Evolutionary conservation across 2,329 filamentous ascomycete species (phyloP), one percentile per base, ranked within the genome.

Genomic region (Bipolaris gigantea): DNA sequence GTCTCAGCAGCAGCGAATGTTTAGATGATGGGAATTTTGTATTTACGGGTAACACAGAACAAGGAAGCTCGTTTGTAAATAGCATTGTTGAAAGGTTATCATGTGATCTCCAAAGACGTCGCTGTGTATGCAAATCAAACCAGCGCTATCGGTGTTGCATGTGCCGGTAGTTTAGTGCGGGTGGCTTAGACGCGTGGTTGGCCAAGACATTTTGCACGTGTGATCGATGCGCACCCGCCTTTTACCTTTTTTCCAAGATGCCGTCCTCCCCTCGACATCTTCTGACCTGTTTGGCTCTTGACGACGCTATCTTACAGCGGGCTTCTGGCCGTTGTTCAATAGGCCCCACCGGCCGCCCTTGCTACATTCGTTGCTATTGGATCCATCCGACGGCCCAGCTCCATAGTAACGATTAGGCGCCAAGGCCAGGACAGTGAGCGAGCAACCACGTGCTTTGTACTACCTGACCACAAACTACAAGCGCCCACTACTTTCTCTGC

Each of bases 61-160:
- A 53, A 55, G 53, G 46, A 46, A 55, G 48, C 56, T 55, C 33
- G 50, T 51, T 63, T 71, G 67, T 71, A 70, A 55, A 71, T 71
- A 71, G 61, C 59, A 63, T 64, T 62, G 27, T 52, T 53, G 55
- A 48, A 43, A 57, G 54, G 27, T 30, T 48, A 50, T 48, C 53
- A 63, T 63, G 58, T 58, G 48, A 56, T 35, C 50, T 53, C 40
- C 45, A 55, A 59, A 59, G 48, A 55, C 43, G 62, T 42, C 57
- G 58, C 53, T 61, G 65, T 66, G 58, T 59, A 63, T 60, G 58
- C 59, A 50, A 65, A 55, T 60, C 61, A 30, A 30, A 61, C 55
- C 57, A 66, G 58, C 55, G 53, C 49, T 43, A 51, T n/a, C 4
- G 25, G 48, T 48, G 48, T 47, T 34, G 46, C 16, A 23, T 18